phyloP scores from a whole-genome alignment of 2,329 filamentous ascomycete genomes.

The Rhytidhysteron rufulum region DNA sequence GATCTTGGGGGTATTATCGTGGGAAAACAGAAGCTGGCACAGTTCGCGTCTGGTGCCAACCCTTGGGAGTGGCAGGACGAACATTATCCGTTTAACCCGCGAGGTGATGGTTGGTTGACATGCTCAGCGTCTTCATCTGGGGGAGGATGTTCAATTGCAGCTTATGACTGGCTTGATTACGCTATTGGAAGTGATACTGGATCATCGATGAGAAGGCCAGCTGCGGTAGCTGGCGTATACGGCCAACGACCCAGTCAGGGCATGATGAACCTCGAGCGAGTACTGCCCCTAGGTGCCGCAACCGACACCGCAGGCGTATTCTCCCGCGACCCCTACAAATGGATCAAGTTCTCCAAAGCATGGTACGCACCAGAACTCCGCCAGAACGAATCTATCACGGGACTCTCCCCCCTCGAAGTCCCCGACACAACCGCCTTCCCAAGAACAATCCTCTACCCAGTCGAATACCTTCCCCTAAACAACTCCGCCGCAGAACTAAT shows the following conservation, averaged over 20 bases:
- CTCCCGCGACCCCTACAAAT: constrained; percentile 25
- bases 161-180: constrained; percentile 46
- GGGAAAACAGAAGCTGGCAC: constrained; percentile 51
- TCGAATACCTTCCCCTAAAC: constrained; percentile 39
- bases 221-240: constrained; percentile 41
- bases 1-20: constrained; percentile 40
- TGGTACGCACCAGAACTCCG: constrained; percentile 37
- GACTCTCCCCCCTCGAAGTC: constrained; percentile 32
- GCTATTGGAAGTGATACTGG: constrained; percentile 46
- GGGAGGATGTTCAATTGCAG: constrained; percentile 35
- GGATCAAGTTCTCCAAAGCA: constrained; percentile 36
- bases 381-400: constrained; percentile 34
- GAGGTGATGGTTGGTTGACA: constrained; percentile 26
- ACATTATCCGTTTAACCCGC: constrained; percentile 43
- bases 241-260: constrained; percentile 31
- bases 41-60: constrained; percentile 39
- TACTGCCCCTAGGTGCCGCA: constrained; percentile 18
- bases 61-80: constrained; percentile 25
- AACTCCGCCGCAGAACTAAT: constrained; percentile 39
- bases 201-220: constrained; percentile 46
- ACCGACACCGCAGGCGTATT: constrained; percentile 26
- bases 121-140: constrained; percentile 32
- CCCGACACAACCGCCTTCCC: constrained; percentile 34
- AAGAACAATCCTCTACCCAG: constrained; percentile 38
- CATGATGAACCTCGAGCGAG: constrained; percentile 20